Evolutionary conservation across 1,284 basidiomycete species (phyloP).

Genomic region (Cutaneotrichosporon arboriforme): DNA sequence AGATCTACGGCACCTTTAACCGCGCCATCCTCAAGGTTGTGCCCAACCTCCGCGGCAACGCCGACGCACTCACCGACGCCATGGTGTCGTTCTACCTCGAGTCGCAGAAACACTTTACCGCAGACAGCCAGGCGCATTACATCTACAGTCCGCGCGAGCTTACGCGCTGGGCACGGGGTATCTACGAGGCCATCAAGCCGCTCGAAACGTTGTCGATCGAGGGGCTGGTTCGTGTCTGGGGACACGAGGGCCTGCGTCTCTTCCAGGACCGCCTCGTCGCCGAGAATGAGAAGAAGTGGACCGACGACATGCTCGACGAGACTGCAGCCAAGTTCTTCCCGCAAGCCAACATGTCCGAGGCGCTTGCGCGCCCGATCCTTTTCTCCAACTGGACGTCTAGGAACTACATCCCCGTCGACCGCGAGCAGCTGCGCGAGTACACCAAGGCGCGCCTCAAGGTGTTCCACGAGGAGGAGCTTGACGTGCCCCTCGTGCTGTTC

Average conservation of each 20-base stretch:
- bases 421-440: conserved; percentile 88
- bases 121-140: conserved; percentile 95
- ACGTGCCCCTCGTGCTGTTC: conserved; percentile 96
- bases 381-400: conserved; percentile 99
- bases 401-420: conserved; percentile 89
- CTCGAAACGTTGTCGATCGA: conserved; percentile 86
- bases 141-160: conserved; percentile 99
- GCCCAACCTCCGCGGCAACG: conserved; percentile 85
- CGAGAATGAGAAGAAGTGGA: conserved; percentile 89
- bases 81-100: conserved; percentile 96
- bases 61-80: conserved; percentile 90
- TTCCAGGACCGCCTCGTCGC: conserved; percentile 96
- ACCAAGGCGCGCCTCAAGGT: conserved; percentile 91
- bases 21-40: conserved; percentile 93
- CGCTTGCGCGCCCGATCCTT: conserved; percentile 80
- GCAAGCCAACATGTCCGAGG: conserved; percentile 76
- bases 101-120: conserved; percentile 90
- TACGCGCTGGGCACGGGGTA: conserved; percentile 94
- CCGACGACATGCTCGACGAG: conserved; percentile 84
- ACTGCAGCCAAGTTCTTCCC: conserved; percentile 86
- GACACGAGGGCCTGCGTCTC: conserved; percentile 91
- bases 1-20: conserved; percentile 99
- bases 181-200: conserved; percentile 93
- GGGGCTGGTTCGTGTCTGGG: conserved; percentile 95
- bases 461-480: conserved; percentile 96